Evolutionary conservation across 108 stramenopile species (phyloP), one percentile per base, ranked within the genome.

Genomic region (Nitzschia sp.): DNA sequence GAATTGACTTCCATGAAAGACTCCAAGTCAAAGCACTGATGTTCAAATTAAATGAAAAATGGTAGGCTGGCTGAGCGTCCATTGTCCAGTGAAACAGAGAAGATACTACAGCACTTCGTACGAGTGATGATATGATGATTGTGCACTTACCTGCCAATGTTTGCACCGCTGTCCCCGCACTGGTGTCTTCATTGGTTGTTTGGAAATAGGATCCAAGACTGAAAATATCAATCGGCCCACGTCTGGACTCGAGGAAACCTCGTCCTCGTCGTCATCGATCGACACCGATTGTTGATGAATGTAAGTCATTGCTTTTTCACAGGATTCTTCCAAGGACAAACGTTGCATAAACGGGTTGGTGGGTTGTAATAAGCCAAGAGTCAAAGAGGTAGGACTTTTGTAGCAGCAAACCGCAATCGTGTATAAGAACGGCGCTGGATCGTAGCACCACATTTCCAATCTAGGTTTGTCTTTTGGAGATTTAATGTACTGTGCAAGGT

Each of bases 1-100:
- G 74, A 47, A 72, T 90, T 88, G 1, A 65, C 52, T 17, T 62
- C 41, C 58, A 94, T 58, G 52, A 73, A 94, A 38, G 75, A 80
- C 26, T 57, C 36, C 28, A 91, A 66, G 75, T 94, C 89, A 76
- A 94, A 88, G 63, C 83, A 84, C 78, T 83, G n/a, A n/a, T n/a
- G n/a, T n/a, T n/a, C n/a, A n/a, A n/a, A n/a, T n/a, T n/a, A n/a
- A n/a, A n/a, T n/a, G n/a, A 50, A 35, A 58, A 11, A 9, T 50
- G 19, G 21, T 50, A n/a, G 48, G 19, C 6, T n/a, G 32, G 1
- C 23, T 45, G 21, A 38, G 58, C 38, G 13, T 34, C 9, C 17
- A 31, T 17, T 31, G 27, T 6, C 6, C n/a, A n/a, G n/a, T n/a
- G n/a, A n/a, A n/a, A n/a, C n/a, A n/a, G n/a, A n/a, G n/a, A n/a